phyloP scores from a whole-genome alignment of 768 basidiomycete species.

The Gloeophyllum trabeum region DNA sequence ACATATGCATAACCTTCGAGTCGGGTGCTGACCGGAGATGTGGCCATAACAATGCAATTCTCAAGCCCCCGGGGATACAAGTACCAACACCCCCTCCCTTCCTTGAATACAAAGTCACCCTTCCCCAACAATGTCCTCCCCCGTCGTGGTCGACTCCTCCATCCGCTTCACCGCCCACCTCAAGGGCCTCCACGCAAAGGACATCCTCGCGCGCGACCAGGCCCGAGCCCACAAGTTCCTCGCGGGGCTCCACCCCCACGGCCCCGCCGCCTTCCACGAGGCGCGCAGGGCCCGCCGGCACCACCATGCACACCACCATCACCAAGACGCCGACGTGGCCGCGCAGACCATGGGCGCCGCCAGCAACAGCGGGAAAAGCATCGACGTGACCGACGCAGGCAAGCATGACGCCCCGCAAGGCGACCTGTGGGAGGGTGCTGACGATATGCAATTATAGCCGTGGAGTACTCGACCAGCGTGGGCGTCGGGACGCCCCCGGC shows the following conservation, averaged over 20 bases:
- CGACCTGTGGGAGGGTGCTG: too few relatives aligned
- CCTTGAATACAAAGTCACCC: conserved; percentile 22
- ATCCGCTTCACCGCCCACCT: conserved; percentile 37
- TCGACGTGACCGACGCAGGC: conserved; percentile 50
- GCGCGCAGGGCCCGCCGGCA: conserved; percentile 13
- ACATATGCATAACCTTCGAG: too few relatives aligned
- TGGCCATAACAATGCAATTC: too few relatives aligned
- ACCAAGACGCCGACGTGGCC: conserved; percentile 11
- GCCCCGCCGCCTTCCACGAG: conserved; percentile 27
- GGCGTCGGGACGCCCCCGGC: conserved; percentile 41
- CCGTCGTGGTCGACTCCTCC: too few relatives aligned
- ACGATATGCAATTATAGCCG: conserved; percentile 22
- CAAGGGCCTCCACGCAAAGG: conserved; percentile 25
- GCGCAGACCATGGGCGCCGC: conserved; percentile 8
- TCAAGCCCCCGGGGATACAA: too few relatives aligned
- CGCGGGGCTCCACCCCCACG: conserved; percentile 41
- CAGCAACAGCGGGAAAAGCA: conserved; percentile 18
- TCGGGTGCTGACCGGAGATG: too few relatives aligned
- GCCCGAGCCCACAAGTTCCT: conserved; percentile 44
- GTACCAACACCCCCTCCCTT: too few relatives aligned
- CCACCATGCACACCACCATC: conserved; percentile 10
- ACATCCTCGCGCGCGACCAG: conserved; percentile 41
- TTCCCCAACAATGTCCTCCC: too few relatives aligned
- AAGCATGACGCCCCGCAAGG: too few relatives aligned
- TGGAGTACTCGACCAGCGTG: conserved; percentile 42